Evolutionary conservation across 352 stramenopile genomes (phyloP).

Genomic region (Phytophthora fragariae): DNA sequence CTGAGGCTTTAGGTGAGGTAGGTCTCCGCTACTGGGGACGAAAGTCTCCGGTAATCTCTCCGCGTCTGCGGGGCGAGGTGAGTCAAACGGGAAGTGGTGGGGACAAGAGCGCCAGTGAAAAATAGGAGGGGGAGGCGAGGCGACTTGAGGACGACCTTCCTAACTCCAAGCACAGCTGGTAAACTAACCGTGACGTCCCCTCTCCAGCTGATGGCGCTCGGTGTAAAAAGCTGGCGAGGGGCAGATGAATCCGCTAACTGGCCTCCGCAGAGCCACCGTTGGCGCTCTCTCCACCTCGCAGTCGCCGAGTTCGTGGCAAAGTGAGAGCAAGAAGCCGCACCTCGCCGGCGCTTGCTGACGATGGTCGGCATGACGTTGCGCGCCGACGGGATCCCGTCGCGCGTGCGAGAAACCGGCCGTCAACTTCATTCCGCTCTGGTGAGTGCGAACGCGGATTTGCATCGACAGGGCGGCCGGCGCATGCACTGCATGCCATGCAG

Average conservation of each 20-base stretch:
- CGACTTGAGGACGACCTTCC: slow-evolving; percentile 21
- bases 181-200: slow-evolving; percentile 18
- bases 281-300: slow-evolving; percentile 27
- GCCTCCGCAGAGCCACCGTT: slow-evolving; percentile 21
- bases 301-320: slow-evolving; percentile 29
- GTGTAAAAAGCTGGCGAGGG: slow-evolving; percentile 33
- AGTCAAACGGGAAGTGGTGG: slow-evolving; percentile 43
- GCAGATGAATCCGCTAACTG: slow-evolving; percentile 31
- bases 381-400: slow-evolving; percentile 21
- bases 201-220: slow-evolving; percentile 18
- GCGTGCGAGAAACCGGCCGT: slow-evolving; percentile 27
- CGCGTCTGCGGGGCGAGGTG: slow-evolving; percentile 1
- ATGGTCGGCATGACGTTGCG: slow-evolving; percentile 13
- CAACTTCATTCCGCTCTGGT: slow-evolving; percentile 31
- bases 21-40: slow-evolving; percentile 22
- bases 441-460: slow-evolving; percentile 21
- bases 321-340: slow-evolving; percentile 28
- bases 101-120: slow-evolving; percentile 5
- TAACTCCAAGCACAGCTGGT: slow-evolving; percentile 35
- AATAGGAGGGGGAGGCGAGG: slow-evolving; percentile 26
- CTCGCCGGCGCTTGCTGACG: slow-evolving; percentile 31
- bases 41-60: slow-evolving; percentile 13
- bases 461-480: slow-evolving; percentile 10
- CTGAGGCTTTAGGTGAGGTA: neutral
- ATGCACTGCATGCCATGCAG: neutral